These are phyloP conservation scores for Cryptosporidium felis DNA, from an alignment of 169 alveolate species.

Conservation along the genomic window DNA sequence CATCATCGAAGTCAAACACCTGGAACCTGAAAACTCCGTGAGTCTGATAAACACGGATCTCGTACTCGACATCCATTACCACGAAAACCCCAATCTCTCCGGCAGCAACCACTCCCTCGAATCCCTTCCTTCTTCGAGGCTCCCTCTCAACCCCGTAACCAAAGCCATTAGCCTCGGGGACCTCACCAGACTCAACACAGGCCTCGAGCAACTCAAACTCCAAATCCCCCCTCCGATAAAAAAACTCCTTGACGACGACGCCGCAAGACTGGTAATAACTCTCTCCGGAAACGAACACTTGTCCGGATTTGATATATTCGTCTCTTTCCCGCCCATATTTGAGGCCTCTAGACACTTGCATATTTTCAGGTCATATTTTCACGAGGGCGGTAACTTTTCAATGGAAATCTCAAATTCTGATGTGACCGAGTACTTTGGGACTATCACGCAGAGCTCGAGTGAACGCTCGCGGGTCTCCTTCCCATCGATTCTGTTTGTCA, in stretches of 20 bases:
- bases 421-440: not conserved
- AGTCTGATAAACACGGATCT: constrained; percentile 51
- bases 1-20: constrained; percentile 6
- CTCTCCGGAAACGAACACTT: no score
- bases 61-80: not conserved
- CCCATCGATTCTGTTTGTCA: constrained; percentile 12
- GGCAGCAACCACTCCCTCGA: no score
- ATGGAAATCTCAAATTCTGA: not conserved
- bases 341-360: constrained; percentile 45
- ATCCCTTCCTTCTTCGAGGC: no score
- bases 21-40: constrained; percentile 44
- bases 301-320: constrained; percentile 59
- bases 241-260: no score
- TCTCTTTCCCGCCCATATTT: constrained; percentile 65
- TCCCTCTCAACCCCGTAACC: no score
- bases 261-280: no score
- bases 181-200: no score
- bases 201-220: no score
- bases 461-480: not conserved
- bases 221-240: no score
- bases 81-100: not conserved
- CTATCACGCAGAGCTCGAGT: not conserved
- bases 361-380: constrained; percentile 38
- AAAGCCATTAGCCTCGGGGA: no score
- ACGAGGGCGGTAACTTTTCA: constrained; percentile 15